Percentiles rank a stretch among this genome's conserved stretches.
phyloP scores from a whole-genome alignment of 2,329 filamentous ascomycete species.

The Colletotrichum sp. region DNA sequence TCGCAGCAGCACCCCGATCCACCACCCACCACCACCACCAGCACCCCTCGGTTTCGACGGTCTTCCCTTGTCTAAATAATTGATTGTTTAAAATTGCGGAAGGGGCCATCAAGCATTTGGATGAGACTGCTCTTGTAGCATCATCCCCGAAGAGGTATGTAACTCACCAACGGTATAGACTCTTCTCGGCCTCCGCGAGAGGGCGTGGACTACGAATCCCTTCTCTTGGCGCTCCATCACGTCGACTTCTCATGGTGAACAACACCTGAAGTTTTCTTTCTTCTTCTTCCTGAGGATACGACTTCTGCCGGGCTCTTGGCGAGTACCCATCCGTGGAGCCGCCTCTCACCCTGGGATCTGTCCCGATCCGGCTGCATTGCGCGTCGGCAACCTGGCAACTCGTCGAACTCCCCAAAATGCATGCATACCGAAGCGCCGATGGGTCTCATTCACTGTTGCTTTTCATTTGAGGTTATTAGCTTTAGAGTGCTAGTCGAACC shows the following conservation, averaged over 20 bases:
- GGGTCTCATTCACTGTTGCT: background rate
- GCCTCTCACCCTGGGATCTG: background rate
- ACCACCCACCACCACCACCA: background rate
- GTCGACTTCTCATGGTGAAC: background rate
- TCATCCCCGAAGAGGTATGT: conserved; percentile 10
- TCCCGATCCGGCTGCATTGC: background rate
- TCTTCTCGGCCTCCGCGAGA: background rate
- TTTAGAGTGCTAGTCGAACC: background rate
- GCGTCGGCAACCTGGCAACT: background rate
- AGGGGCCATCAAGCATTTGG: conserved; percentile 1
- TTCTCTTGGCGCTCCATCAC: background rate
- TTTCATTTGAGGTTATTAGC: background rate
- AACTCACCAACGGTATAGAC: background rate
- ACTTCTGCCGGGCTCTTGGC: background rate
- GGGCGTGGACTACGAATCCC: background rate
- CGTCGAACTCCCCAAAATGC: background rate
- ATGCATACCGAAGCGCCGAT: background rate
- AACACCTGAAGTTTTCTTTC: background rate
- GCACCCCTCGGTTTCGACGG: background rate
- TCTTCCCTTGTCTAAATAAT: background rate
- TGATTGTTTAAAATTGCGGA: conserved; percentile 9
- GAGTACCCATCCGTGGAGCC: background rate
- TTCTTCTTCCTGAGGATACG: background rate
- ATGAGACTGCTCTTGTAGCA: conserved; percentile 18
- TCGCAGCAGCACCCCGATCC: background rate